phyloP scores from a whole-genome alignment of 2,329 filamentous ascomycete genomes.

The Colletotrichum zoysiae region DNA sequence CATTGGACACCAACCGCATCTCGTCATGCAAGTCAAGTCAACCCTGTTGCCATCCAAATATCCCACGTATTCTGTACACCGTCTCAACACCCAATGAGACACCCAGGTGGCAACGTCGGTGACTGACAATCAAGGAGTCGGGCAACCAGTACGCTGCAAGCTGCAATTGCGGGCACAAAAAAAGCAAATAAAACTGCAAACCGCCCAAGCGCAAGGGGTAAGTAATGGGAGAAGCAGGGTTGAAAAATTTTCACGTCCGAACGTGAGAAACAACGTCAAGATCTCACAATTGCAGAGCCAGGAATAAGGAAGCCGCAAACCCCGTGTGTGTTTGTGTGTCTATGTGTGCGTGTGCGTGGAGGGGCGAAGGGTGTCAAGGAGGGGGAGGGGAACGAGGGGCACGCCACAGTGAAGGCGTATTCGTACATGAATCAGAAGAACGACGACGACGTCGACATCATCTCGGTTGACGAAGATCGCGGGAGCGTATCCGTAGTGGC shows the following conservation, averaged over 20 bases:
- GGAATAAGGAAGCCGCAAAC: constrained; percentile 8
- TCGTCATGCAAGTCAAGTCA: constrained; percentile 6
- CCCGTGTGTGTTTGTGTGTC: neutral
- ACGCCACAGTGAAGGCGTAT: constrained; percentile 3
- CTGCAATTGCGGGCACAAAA: neutral
- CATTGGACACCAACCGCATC: neutral
- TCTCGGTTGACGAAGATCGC: constrained; percentile 32
- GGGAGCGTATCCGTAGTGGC: constrained; percentile 18
- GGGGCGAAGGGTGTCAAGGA: neutral
- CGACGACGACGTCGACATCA: constrained; percentile 15
- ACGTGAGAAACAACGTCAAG: constrained; percentile 5
- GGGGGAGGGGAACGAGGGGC: constrained; percentile 20
- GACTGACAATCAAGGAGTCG: neutral
- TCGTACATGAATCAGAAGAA: constrained; percentile 5
- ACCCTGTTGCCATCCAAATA: neutral
- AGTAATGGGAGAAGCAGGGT: neutral
- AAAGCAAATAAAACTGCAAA: neutral
- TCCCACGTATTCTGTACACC: neutral
- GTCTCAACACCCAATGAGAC: neutral
- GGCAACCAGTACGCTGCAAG: neutral
- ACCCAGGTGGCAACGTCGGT: neutral
- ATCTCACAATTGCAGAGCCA: neutral
- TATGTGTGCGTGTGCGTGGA: neutral
- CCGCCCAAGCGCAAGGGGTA: neutral
- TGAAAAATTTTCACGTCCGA: constrained; percentile 11